phyloP scores from a whole-genome alignment of 345 rosid species.

The Eucalyptus cloeziana region DNA sequence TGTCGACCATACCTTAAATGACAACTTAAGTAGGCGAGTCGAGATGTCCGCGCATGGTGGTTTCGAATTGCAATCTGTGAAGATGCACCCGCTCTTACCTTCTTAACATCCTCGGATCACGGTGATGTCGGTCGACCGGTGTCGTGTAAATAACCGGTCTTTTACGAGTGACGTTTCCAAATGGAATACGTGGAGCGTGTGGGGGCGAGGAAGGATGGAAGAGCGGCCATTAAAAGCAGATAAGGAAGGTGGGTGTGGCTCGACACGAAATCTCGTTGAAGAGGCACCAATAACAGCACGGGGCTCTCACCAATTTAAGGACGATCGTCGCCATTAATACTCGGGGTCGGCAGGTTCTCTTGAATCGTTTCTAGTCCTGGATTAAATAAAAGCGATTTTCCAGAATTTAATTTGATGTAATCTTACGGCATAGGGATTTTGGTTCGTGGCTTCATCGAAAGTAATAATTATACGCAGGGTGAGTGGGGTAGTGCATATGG shows the following conservation, averaged over 20 bases:
- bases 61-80: background rate
- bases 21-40: background rate
- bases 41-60: background rate
- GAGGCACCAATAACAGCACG: background rate
- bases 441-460: background rate
- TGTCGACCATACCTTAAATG: rapidly evolving
- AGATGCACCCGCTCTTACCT: background rate
- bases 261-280: background rate
- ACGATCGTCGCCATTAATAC: background rate
- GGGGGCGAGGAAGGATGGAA: background rate
- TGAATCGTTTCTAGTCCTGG: background rate
- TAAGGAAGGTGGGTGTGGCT: background rate
- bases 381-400: background rate
- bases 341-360: background rate
- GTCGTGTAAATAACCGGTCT: background rate
- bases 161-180: background rate
- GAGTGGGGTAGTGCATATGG: background rate
- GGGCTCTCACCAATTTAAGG: background rate
- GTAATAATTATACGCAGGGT: background rate
- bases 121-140: background rate
- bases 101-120: background rate
- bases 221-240: background rate
- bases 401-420: background rate
- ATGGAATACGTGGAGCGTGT: background rate
- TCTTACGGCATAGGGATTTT: background rate